Percentiles rank a stretch among this genome's conserved stretches.
phyloP scores from a whole-genome alignment of 2,329 filamentous ascomycete species.

The Alternaria atra region DNA sequence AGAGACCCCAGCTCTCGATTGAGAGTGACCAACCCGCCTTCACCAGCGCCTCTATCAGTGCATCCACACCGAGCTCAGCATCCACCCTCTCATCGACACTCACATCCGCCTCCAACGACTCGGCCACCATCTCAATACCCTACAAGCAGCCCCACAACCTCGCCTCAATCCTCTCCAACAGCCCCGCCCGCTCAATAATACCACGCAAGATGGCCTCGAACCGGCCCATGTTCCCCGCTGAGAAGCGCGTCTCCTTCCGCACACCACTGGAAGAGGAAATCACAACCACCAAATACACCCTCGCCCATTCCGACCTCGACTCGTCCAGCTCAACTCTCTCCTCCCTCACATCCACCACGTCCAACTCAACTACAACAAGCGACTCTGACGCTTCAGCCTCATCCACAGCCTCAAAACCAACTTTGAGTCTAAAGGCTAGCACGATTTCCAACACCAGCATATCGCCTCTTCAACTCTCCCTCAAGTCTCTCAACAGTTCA shows the following conservation, averaged over 20 bases:
- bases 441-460: slow-evolving; percentile 26
- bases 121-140: slow-evolving; percentile 49
- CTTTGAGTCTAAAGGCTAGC: slow-evolving; percentile 19
- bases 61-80: slow-evolving; percentile 47
- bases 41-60: slow-evolving; percentile 17
- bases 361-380: slow-evolving; percentile 18
- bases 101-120: slow-evolving; percentile 53
- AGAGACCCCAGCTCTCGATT: slow-evolving; percentile 46
- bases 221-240: slow-evolving; percentile 61
- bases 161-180: slow-evolving; percentile 58
- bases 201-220: slow-evolving; percentile 54
- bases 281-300: slow-evolving; percentile 63
- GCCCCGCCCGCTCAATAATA: slow-evolving; percentile 50
- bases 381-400: slow-evolving; percentile 23
- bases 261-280: slow-evolving; percentile 67
- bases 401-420: slow-evolving; percentile 13
- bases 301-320: slow-evolving; percentile 65
- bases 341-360: slow-evolving; percentile 29
- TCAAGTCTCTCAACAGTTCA: slow-evolving; percentile 11
- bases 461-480: slow-evolving; percentile 19
- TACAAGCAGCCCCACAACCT: slow-evolving; percentile 59
- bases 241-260: slow-evolving; percentile 67
- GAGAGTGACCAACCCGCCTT: slow-evolving; percentile 38
- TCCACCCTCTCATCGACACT: slow-evolving; percentile 53
- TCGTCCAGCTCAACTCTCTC: slow-evolving; percentile 50